Base-by-base conservation (phyloP, 148 eudicot genomes). In the Hydrangea macrophylla region DNA sequence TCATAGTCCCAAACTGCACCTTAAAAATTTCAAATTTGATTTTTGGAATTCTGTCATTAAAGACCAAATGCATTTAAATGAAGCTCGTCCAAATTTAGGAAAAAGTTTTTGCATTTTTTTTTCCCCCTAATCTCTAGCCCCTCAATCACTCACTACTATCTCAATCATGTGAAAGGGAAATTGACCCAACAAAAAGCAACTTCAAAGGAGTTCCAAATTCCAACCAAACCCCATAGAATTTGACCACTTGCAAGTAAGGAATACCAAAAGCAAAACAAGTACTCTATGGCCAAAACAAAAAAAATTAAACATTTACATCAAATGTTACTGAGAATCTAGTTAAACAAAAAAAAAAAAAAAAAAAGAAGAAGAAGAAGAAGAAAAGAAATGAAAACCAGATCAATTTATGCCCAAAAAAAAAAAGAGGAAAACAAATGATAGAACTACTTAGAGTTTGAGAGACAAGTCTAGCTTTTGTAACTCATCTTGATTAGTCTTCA, bases 401-500 rank as follows among this genome's bases (percentile, higher is more conserved):
- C 17, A 36, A n/a, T n/a, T 23, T 27, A 9, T 39, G 35, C 13
- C 18, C 33, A 37, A 70, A 48, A 54, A 30, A 42, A 37, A 70
- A 48, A 54, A 30, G 26, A 37, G 37, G 22, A 71, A 42, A 59
- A 28, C 31, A 62, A 45, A 20, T 32, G 35, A 31, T 17, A 72
- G 27, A 32, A 44, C 30, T 70, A 51, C 20, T 54, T 54, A 79
- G 42, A 91, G 94, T 85, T 83, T 91, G 64, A 91, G 90, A 37
- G 97, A 83, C 70, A 91, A 83, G 60, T 91, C 97, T 70, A 91
- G 89, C 79, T 81, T 81, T 45, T 84, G 87, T 63, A 84, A 71
- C 70, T 81, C 86, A 55, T 86, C 97, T 81, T 86, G 94, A 58
- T 84, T 80, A 73, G 30, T 48, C 53, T 48, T 48, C 53, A 48